Conservation (phyloP, 306 rosid genomes). For the Cucurbita argyrosperma region DNA sequence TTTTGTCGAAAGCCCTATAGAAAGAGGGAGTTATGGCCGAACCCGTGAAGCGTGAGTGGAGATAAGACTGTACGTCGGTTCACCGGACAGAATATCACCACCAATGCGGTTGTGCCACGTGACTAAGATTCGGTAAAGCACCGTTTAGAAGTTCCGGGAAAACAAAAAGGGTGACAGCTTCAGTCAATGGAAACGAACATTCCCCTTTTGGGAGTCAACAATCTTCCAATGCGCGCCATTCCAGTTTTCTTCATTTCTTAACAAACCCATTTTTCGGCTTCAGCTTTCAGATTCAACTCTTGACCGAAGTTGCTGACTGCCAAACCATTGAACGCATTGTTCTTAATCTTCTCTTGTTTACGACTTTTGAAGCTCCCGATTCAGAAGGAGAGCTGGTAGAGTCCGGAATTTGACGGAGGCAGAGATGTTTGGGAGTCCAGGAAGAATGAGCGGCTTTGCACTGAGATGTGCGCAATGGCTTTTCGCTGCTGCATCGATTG, state of each 20-base stretch:
- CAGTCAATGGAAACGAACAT: neutral
- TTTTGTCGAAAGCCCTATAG: neutral
- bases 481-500: constrained; percentile 31
- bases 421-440: constrained; percentile 15
- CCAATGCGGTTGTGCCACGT: neutral
- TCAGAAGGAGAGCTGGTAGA: neutral
- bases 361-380: neutral
- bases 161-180: neutral
- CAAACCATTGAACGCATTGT: neutral
- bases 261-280: neutral
- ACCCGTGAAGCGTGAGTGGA: neutral
- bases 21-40: neutral
- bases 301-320: neutral
- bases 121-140: neutral
- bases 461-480: constrained; percentile 28
- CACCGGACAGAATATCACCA: neutral
- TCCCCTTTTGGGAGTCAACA: neutral
- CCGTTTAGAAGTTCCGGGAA: neutral
- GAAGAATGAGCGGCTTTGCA: constrained; percentile 21
- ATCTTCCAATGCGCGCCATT: neutral
- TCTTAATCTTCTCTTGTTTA: neutral
- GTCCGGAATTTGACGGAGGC: neutral
- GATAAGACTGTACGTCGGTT: neutral
- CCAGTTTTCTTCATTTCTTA: neutral
- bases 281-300: neutral